Base-by-base conservation (phyloP, 2,329 filamentous ascomycete species). In the Aquanectria penicillioides region DNA sequence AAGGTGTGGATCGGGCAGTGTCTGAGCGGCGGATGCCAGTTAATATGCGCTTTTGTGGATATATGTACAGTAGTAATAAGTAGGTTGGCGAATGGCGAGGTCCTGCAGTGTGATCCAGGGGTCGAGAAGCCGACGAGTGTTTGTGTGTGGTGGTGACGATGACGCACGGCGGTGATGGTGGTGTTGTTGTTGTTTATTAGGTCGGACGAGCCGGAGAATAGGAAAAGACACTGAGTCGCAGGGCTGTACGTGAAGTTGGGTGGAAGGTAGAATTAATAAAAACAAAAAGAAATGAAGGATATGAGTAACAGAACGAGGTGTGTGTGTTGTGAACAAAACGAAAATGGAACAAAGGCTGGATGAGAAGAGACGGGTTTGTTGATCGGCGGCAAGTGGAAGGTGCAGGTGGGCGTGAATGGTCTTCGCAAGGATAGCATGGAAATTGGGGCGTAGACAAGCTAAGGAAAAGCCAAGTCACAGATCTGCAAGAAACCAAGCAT, bases 381-480 rank as follows among this genome's bases (percentile, higher is more conserved):
- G 53, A 49, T 50, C 15, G 23, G 28, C 17, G 18, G 46, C 6
- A 46, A 18, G 15, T 28, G 31, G 18, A 54, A 25, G 34, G 13
- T 44, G 28, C 18, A 29, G 34, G 47, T 40, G 34, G 26, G 23
- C n/a, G n/a, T 40, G 33, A 40, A 40, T 46, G 47, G 38, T 25
- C 20, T 47, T 40, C 22, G 40, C 38, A 47, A 43, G 52, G 54
- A 23, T 31, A 17, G 38, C 34, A 54, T 37, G 48, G 40, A 47
- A 34, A 53, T 51, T 44, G 55, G 23, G 34, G 55, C 37, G 17
- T 34, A 34, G 37, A 23, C 34, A 22, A 65, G 67, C 67, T 69
- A 69, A 66, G 65, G 43, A 60, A 69, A 69, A 67, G 65, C 67
- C 67, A 67, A 69, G 67, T 68, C 57, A 44, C 58, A 57, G 67